Evolutionary conservation across 306 rosid genomes (phyloP).

Genomic region (Cucurbita moschata): DNA sequence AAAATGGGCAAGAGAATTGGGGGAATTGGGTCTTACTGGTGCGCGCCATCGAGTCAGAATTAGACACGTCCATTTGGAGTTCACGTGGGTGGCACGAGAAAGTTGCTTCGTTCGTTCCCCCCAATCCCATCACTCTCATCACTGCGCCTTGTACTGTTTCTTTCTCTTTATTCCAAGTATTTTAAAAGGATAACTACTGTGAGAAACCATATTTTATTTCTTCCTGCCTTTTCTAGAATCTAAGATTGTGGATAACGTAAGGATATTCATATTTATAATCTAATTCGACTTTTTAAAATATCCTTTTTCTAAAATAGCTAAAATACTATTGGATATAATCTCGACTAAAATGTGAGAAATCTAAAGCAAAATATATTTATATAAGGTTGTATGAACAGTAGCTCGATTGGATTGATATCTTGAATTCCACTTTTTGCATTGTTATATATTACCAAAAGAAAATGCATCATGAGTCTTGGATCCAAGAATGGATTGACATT

Average conservation of each 20-base stretch:
- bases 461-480: not conserved
- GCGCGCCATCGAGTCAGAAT: not conserved
- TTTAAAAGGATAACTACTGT: not conserved
- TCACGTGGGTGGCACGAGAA: slow-evolving; percentile 5
- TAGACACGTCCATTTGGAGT: not conserved
- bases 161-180: not conserved
- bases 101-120: not conserved
- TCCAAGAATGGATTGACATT: not conserved
- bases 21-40: not conserved
- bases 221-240: not conserved
- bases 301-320: not conserved
- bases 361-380: not conserved
- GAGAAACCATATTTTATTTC: not conserved
- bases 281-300: not conserved
- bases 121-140: not conserved
- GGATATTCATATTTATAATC: not conserved
- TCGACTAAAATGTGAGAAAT: not conserved
- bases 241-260: not conserved
- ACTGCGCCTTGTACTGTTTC: not conserved
- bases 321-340: not conserved
- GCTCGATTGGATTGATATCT: too few species aligned
- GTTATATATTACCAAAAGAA: too few species aligned
- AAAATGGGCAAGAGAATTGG: not conserved
- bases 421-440: too few species aligned
- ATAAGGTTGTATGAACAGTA: not conserved